Percentiles rank a stretch among this genome's conserved stretches.
These are phyloP conservation scores for Flueggea neowawraea DNA, from an alignment of 441 rosid genomes.

Conservation along the genomic window DNA sequence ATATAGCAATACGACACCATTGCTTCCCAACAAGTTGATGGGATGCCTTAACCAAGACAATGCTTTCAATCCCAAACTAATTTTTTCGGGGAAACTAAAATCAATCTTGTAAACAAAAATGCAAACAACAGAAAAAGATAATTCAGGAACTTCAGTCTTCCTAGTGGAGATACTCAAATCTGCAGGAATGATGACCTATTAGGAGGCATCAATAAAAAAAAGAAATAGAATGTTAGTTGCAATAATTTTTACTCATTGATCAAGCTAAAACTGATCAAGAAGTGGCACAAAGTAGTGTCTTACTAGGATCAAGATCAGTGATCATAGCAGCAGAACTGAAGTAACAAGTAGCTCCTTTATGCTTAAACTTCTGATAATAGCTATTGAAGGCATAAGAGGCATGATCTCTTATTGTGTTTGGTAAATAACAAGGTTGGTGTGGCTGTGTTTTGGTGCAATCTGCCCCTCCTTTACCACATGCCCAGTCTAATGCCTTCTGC, in stretches of 20 bases:
- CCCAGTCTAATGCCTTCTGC: conserved; percentile 55
- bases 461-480: conserved; percentile 60
- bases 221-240: background rate
- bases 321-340: conserved; percentile 57
- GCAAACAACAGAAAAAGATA: too few species aligned
- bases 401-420: conserved; percentile 41
- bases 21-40: too few species aligned
- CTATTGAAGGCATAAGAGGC: conserved; percentile 62
- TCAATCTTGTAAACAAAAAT: too few species aligned
- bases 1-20: too few species aligned
- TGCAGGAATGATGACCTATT: conserved; percentile 47
- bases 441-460: conserved; percentile 39
- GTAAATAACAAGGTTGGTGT: conserved; percentile 43
- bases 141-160: too few species aligned
- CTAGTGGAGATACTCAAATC: conserved; percentile 18
- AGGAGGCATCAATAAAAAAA: background rate
- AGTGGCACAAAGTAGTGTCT: conserved; percentile 8
- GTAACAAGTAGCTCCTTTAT: conserved; percentile 51
- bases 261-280: too few species aligned
- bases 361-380: conserved; percentile 60
- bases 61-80: too few species aligned
- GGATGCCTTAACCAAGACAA: too few species aligned
- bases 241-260: background rate
- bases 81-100: too few species aligned
- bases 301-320: conserved; percentile 64